Percentiles rank a stretch among this genome's conserved stretches.
Evolutionary conservation across 2,329 filamentous ascomycete species (phyloP).

Genomic region (Penicillium sp.): DNA sequence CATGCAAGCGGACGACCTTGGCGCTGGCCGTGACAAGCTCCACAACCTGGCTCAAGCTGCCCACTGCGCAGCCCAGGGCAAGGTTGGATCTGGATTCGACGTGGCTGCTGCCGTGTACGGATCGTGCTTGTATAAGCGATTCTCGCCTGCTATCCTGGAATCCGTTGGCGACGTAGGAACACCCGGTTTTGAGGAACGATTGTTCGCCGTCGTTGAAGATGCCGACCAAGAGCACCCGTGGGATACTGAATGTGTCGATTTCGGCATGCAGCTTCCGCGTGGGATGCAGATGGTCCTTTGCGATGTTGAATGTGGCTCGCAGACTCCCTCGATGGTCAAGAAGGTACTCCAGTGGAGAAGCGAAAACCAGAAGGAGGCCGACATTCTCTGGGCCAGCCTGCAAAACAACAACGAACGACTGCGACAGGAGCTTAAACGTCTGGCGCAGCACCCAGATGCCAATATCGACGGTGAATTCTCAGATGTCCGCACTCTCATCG

Average conservation of each 20-base stretch:
- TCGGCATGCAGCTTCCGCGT: slow-evolving; percentile 66
- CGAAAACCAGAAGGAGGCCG: slow-evolving; percentile 62
- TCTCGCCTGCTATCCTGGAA: slow-evolving; percentile 74
- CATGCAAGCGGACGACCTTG: slow-evolving; percentile 43
- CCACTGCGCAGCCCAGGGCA: slow-evolving; percentile 94
- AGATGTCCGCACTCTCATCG: slow-evolving; percentile 53
- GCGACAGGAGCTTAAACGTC: slow-evolving; percentile 59
- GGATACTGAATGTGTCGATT: slow-evolving; percentile 75
- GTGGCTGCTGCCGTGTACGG: slow-evolving; percentile 91
- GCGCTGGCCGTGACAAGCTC: slow-evolving; percentile 59
- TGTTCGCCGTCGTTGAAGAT: slow-evolving; percentile 67
- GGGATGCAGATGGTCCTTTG: slow-evolving; percentile 85
- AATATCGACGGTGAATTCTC: slow-evolving; percentile 48
- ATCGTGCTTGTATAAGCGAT: slow-evolving; percentile 86
- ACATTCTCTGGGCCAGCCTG: slow-evolving; percentile 69
- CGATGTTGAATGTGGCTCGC: slow-evolving; percentile 89
- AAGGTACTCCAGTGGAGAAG: slow-evolving; percentile 80
- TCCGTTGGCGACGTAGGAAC: slow-evolving; percentile 65
- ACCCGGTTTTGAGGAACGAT: slow-evolving; percentile 62
- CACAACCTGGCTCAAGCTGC: slow-evolving; percentile 94
- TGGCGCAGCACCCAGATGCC: slow-evolving; percentile 47
- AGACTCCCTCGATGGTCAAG: slow-evolving; percentile 96
- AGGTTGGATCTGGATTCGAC: slow-evolving; percentile 94
- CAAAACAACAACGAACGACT: slow-evolving; percentile 73
- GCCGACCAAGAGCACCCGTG: slow-evolving; percentile 55